These are phyloP conservation scores for Salix brachista DNA, from an alignment of 345 rosid genomes.

Conservation along the genomic window DNA sequence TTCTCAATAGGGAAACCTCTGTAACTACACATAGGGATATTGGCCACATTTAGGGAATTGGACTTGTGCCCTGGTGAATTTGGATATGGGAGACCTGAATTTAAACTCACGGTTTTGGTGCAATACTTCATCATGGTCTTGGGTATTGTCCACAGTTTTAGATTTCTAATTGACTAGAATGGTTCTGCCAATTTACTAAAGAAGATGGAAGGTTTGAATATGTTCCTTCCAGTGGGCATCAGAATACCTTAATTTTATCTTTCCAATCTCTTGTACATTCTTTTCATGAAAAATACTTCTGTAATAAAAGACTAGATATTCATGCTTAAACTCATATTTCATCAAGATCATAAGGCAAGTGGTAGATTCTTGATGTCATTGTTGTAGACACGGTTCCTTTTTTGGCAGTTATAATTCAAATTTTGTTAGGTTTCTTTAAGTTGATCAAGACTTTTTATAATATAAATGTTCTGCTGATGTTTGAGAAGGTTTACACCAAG, in stretches of 20 bases:
- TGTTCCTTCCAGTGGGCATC: neutral
- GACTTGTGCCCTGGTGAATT: neutral
- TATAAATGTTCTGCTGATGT: conserved; percentile 6
- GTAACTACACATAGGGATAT: neutral
- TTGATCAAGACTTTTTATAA: neutral
- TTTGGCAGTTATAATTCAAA: neutral
- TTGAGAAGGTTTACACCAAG: conserved; percentile 77
- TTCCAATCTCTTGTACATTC: neutral
- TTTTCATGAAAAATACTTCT: neutral
- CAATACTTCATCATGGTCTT: neutral
- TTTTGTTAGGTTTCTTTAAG: neutral
- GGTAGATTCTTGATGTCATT: neutral
- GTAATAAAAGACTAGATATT: neutral
- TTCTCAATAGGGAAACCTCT: neutral
- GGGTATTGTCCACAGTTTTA: neutral
- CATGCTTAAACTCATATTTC: neutral
- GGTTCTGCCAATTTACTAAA: neutral
- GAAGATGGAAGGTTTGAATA: neutral
- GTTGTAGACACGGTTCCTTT: neutral
- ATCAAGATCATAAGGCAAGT: neutral
- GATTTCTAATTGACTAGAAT: neutral
- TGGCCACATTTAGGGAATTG: neutral
- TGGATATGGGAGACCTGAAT: neutral
- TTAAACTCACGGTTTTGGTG: neutral
- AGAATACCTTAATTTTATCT: neutral